Conservation (phyloP, 208 protist genomes). For the Crithidia mellificae region DNA sequence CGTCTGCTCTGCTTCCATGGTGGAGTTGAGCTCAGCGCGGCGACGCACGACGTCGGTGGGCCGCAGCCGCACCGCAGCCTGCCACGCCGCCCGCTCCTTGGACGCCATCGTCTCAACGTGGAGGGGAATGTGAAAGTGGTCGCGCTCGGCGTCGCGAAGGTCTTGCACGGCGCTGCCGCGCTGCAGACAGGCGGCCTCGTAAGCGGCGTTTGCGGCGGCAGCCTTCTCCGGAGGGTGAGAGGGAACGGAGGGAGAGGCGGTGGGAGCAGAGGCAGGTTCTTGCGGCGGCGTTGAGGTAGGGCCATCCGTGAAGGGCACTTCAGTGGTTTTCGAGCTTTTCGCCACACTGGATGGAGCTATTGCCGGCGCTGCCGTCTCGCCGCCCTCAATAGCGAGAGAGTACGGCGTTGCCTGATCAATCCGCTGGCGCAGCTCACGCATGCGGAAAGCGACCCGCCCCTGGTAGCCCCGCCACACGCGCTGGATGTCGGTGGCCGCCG, state of each 20-base stretch:
- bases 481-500: conserved; percentile 62
- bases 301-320: too few relatives aligned
- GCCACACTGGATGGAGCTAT: not conserved
- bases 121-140: conserved; percentile 63
- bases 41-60: conserved; percentile 52
- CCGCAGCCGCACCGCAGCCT: conserved; percentile 44
- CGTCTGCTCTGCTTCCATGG: conserved; percentile 37
- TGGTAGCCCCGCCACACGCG: conserved; percentile 63
- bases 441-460: conserved; percentile 41
- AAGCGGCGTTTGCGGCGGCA: conserved; percentile 18
- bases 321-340: not conserved
- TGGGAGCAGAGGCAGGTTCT: not conserved
- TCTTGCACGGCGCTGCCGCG: conserved; percentile 31
- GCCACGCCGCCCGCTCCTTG: conserved; percentile 48
- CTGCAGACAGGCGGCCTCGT: conserved; percentile 30
- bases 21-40: conserved; percentile 46
- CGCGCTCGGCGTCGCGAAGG: conserved; percentile 42
- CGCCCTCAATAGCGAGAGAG: not conserved
- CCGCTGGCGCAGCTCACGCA: conserved; percentile 41
- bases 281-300: not conserved
- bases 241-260: not conserved
- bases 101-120: conserved; percentile 49
- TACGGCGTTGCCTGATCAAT: conserved; percentile 9
- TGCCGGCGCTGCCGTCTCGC: not conserved
- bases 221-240: not conserved